These are phyloP conservation scores for Geranium incanum DNA, from an alignment of 441 rosid species.

Conservation along the genomic window DNA sequence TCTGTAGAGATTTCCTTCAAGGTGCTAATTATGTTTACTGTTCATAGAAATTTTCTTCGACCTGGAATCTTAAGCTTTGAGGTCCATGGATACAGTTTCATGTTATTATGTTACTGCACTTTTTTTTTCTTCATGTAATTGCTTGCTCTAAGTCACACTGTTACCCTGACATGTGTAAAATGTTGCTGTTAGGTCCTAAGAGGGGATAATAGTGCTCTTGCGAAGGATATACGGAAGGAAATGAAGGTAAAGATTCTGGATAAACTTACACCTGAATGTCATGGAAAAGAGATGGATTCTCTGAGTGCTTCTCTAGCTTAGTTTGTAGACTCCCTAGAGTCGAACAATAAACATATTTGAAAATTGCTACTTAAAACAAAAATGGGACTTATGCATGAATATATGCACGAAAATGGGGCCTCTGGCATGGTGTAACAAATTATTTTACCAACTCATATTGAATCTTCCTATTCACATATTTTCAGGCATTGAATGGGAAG, in stretches of 20 bases:
- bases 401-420: background rate
- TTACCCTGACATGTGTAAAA: constrained; percentile 16
- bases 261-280: background rate
- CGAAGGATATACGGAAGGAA: constrained; percentile 88
- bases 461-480: constrained; percentile 16
- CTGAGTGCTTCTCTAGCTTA: constrained; percentile 6
- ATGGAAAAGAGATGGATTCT: constrained; percentile 6
- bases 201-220: constrained; percentile 82
- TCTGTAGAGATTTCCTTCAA: constrained; percentile 4
- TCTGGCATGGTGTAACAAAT: background rate
- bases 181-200: constrained; percentile 50
- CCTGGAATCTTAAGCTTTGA: background rate
- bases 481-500: constrained; percentile 72
- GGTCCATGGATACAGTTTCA: constrained; percentile 10
- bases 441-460: constrained; percentile 11
- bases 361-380: background rate
- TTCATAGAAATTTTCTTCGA: background rate
- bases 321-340: background rate
- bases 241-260: constrained; percentile 56
- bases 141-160: background rate
- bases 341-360: background rate
- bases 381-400: background rate
- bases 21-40: constrained; percentile 11
- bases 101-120: background rate
- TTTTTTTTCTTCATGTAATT: background rate